phyloP scores from a whole-genome alignment of 148 eudicot genomes.

The Persicaria tinctoria region DNA sequence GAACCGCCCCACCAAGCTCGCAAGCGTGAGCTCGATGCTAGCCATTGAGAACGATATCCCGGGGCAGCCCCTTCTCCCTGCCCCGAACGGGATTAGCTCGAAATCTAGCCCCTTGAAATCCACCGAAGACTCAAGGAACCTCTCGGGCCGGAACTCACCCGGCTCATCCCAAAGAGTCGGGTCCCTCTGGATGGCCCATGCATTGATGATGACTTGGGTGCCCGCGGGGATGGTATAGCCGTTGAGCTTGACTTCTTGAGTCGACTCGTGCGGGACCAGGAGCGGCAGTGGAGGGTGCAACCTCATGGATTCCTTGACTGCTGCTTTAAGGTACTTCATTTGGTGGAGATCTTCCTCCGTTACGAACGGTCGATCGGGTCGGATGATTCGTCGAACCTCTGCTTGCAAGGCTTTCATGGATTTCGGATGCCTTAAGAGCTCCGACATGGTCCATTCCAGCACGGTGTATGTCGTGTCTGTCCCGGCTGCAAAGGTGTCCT shows the following conservation, averaged over 20 bases:
- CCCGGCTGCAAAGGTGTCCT: slow-evolving; percentile 15
- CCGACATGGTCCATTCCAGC: slow-evolving; percentile 18
- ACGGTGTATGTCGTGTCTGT: slow-evolving; percentile 10
- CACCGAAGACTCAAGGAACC: too few species aligned
- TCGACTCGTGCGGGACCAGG: neutral
- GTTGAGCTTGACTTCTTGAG: slow-evolving; percentile 14
- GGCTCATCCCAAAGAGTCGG: too few species aligned
- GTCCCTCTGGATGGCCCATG: too few species aligned
- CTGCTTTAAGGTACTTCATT: neutral
- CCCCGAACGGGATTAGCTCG: too few species aligned
- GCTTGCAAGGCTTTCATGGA: slow-evolving; percentile 16
- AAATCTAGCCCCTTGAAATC: too few species aligned
- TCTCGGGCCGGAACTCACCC: too few species aligned
- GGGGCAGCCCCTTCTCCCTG: too few species aligned
- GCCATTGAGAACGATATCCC: too few species aligned
- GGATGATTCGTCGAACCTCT: neutral
- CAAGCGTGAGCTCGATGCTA: too few species aligned
- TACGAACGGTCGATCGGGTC: neutral
- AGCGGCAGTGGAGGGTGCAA: slow-evolving; percentile 23
- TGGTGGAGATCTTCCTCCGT: slow-evolving; percentile 5
- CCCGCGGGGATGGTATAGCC: too few species aligned
- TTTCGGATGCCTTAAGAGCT: slow-evolving; percentile 5
- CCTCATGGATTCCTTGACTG: slow-evolving; percentile 18
- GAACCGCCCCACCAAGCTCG: too few species aligned
- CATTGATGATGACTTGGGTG: too few species aligned